Base-by-base conservation (phyloP, 2,329 filamentous ascomycete genomes). In the Apiospora phragmitis region DNA sequence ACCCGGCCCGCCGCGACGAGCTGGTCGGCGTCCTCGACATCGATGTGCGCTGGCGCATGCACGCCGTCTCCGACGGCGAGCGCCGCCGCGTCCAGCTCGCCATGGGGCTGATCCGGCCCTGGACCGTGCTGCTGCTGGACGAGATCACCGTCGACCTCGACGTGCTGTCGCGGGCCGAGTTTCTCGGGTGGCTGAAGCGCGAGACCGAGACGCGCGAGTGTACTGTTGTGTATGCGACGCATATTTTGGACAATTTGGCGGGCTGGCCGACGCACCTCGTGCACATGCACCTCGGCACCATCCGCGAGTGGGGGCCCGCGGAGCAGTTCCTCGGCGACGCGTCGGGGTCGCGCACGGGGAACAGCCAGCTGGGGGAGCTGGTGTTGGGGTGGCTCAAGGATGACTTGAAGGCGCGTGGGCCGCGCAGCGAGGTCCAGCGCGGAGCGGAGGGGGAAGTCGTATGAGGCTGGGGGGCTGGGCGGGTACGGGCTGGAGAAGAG, bases 121-220 rank as follows among this genome's bases (percentile, higher is more conserved):
- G 96, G 96, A 91, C 90, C 14, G 92, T 99, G 4, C 85, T 99
- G 38, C 86, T 99, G 69, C 88, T 99, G 51, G 96, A 99, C 79
- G 95, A 98, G 81, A 97, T 98, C 80, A 99, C 96, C 0, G 96
- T 99, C 11, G 96, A 99, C 81, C 85, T 99, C 72, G 96, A 99
- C 81, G 88, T 99, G 71, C 87, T 98, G 72, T 93, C 90, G 70
- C 89, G 96, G 21, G 91, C 91, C 76, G 92, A 95, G 79, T 99
- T 99, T 80, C 86, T 99, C 42, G 86, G 83, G 59, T 99, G 95
- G 85, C 83, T 99, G 78, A 94, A 94, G 82, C 86, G 86, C 71
- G 96, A 99, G 89, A 98, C 95, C 0, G 92, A 95, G 83, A 85
- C 79, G 9, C 87, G 95, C 69, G 87, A 90, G 49, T 98, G 95